Base-by-base conservation (phyloP, 2,329 filamentous ascomycete genomes). In the Proliferodiscus dingleyae region DNA sequence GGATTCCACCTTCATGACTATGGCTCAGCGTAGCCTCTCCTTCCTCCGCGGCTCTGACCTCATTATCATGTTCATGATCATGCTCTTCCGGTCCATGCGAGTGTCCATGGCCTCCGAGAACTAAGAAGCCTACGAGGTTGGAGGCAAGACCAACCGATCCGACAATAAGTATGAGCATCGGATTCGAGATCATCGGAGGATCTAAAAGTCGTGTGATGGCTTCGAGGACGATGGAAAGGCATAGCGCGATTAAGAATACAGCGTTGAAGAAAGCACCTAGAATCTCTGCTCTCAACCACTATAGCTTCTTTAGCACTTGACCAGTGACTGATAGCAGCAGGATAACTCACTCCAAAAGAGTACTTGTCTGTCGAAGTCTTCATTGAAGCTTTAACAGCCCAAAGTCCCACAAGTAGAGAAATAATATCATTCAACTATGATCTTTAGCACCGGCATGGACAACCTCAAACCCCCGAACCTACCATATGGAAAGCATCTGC, bases 401-500 rank as follows among this genome's bases (percentile, higher is more conserved):
- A 98, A 32, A 97, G 69, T 54, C 93, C 93, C 51, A 98, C 91
- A 46, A 84, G 78, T 11, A 98, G 73, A 1, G 93, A 97, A 50
- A 98, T 84, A 58, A 98, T 93, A 78, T 98, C 93, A 72, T 98
- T 98, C 50, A 98, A 75, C 86, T 89, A 56, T n/a, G 23, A 22
- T 28, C 15, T 49, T 64, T 41, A 60, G 56, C 29, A 34, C 34
- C 13, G 32, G 28, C 23, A 22, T 15, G 18, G 33, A 29, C 19
- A 24, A 23, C 38, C 30, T 22, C 24, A 6, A n/a, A 2, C 13
- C 5, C 16, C 10, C 6, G 10, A 41, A 40, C 76, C 58, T 64
- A 89, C 86, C 93, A 98, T 98, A 70, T 98, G 93, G 68, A 98
- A 98, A 49, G 93, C 89, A 71, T 98, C 93, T 43, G 93, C 93